phyloP scores from a whole-genome alignment of 1,139 yeast genomes.

The Eremothecium cymbalariae region DNA sequence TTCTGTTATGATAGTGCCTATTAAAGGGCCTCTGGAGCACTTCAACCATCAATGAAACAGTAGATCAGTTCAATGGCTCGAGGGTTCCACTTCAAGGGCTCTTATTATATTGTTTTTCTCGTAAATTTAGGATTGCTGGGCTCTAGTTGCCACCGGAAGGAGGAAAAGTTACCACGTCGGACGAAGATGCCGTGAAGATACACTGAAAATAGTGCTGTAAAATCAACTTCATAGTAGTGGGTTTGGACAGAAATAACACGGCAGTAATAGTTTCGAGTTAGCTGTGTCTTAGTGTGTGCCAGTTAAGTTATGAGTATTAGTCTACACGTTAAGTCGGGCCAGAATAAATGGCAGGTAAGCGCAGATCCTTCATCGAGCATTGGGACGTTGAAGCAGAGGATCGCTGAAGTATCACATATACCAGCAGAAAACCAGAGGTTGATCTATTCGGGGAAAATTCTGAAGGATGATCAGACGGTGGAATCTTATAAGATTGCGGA shows the following conservation, averaged over 20 bases:
- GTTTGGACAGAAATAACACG: neutral
- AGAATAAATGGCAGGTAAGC: conserved; percentile 62
- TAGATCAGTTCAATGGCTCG: no score
- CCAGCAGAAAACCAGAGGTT: conserved; percentile 75
- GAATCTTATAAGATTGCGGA: conserved; percentile 69
- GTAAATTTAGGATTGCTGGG: neutral
- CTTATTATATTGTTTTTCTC: no score
- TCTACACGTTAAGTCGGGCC: conserved; percentile 45
- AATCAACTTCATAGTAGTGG: no score
- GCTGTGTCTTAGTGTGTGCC: neutral
- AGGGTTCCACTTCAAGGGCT: no score
- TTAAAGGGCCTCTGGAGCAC: no score
- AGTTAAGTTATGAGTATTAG: conserved; percentile 21
- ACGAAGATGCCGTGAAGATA: conserved; percentile 1
- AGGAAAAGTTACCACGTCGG: conserved; percentile 3
- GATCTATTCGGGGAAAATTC: conserved; percentile 88
- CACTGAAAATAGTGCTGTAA: neutral
- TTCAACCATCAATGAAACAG: no score
- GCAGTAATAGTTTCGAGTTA: neutral
- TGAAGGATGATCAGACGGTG: conserved; percentile 73
- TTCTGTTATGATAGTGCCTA: no score
- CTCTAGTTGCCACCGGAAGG: conserved; percentile 2
- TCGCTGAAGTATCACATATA: conserved; percentile 53
- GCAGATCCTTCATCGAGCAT: conserved; percentile 51
- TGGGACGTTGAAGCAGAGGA: conserved; percentile 56